Evolutionary conservation across 306 rosid genomes (phyloP), one percentile per base, ranked within the genome.

Genomic region (Castanospermum australe): DNA sequence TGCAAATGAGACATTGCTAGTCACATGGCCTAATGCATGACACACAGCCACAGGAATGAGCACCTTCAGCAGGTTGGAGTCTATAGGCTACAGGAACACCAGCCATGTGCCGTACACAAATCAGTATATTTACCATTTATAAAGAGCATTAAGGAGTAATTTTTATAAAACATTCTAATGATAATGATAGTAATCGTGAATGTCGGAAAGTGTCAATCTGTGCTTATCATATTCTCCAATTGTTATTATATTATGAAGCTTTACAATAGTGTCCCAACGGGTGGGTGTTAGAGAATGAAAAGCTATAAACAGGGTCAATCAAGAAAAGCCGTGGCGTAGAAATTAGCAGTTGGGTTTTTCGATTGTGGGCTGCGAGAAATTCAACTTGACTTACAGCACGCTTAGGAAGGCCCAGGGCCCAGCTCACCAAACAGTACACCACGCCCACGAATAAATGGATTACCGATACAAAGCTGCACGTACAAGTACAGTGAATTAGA

Each of bases 1-100:
- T 7, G 99, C 99, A 78, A 94, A 94, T 65, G 97, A 94, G 17
- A 94, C 99, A 87, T 94, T 94, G 80, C 93, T 88, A 85, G 90
- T 92, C 80, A 94, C 99, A 73, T 94, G 99, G 82, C 99, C 99
- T 64, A 94, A 84, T 17, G 97, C 97, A 38, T 94, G 99, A 69
- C 99, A 92, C 79, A 88, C 79, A 9, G 97, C 96, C 63, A 94
- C 97, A 3, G 97, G 99, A 68, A 91, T 89, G 77, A 94, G 89
- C 70, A 94, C 39, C 68, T 79, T 76, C 95, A 94, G 77, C 64
- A 78, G 87, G 84, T 82, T 86, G 36, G 82, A 51, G 64, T 86
- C 89, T 9, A 86, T 82, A 4, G 89, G 89, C 89, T 86, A 64
- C 86, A 79, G 1, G 75, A 74, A 68, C 56, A 79, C 72, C 75